Base-by-base conservation (phyloP, 129 eudicot species). In the Solidago caesia region DNA sequence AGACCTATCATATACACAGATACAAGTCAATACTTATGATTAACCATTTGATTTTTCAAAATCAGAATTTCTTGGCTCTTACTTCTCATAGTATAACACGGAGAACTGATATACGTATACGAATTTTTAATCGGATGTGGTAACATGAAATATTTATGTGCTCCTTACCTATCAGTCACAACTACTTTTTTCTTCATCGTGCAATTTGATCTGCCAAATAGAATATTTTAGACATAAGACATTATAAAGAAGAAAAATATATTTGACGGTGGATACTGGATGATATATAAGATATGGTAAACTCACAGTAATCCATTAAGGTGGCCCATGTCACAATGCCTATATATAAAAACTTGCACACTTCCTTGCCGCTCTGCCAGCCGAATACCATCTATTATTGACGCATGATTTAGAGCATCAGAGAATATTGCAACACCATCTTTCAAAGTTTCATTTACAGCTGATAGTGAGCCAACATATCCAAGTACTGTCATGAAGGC, bases 331-430 rank as follows among this genome's bases (percentile, higher is more conserved):
- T 94, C 96, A 83, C 96, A 88, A 70, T 94, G 97, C 84, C 80
- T 84, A 81, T 94, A 94, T 61, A 91, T 88, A 87, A 85, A 91
- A 66, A 86, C 76, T 71, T 81, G 87, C 62, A 84, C 77, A 47
- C 74, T 85, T 75, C 81, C 81, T 77, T 85, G 91, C 75, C 85
- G 84, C 73, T 91, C 93, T 27, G 91, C 91, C 80, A 94, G 97
- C 52, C 97, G 94, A 61, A 94, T 89, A 51, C 97, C 99, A 82
- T 94, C 99, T 67, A 94, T 91, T 75, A 94, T 94, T 9, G 99
- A 94, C 74, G 99, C 99, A 75, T 94, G 99, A 73, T 94, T 94
- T 42, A 91, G 74, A 43, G 96, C 90, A 87, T 94, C 99, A 62
- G 99, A 94, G 81, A 94, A 94, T 52, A 94, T 86, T 68, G 97